A percentile compares a stretch with the other conserved stretches of the same genome.
These are phyloP conservation scores for Sporothrix brasiliensis DNA, from an alignment of 2,329 filamentous ascomycete species.

Conservation along the genomic window DNA sequence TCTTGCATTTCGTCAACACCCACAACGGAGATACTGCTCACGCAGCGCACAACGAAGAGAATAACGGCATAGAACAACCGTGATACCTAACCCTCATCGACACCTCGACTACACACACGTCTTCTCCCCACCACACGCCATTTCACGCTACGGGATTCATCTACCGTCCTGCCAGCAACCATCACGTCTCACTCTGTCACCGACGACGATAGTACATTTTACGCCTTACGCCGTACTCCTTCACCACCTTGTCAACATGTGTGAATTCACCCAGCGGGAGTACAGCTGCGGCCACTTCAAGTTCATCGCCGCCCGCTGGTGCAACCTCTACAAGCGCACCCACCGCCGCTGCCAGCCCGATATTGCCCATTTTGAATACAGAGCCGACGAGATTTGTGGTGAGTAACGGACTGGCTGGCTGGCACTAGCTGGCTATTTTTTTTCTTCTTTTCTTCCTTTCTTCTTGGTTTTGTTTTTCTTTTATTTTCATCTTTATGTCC, in stretches of 20 bases:
- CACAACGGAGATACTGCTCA: neutral
- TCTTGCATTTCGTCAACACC: constrained; percentile 2
- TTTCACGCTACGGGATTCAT: neutral
- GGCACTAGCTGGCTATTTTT: too few species aligned
- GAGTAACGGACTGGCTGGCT: too few species aligned
- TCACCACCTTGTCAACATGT: constrained; percentile 45
- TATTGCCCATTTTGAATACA: constrained; percentile 44
- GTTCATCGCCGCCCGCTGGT: constrained; percentile 45
- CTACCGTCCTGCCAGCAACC: neutral
- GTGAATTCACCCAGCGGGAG: constrained; percentile 53
- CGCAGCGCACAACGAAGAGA: neutral
- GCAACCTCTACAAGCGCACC: constrained; percentile 42
- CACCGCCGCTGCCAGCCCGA: constrained; percentile 44
- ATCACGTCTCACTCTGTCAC: neutral
- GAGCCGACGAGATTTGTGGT: constrained; percentile 28
- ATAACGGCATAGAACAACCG: neutral
- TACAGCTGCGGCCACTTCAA: constrained; percentile 45
- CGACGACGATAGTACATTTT: neutral
- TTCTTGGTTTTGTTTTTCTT: too few species aligned
- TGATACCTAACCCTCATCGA: constrained; percentile 9
- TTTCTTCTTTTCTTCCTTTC: too few species aligned
- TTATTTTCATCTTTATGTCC: too few species aligned
- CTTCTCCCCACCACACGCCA: neutral
- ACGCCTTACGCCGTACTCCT: neutral
- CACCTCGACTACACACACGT: neutral